Conservation (phyloP, 1,284 basidiomycete species). For the Cryptococcus floricola region DNA sequence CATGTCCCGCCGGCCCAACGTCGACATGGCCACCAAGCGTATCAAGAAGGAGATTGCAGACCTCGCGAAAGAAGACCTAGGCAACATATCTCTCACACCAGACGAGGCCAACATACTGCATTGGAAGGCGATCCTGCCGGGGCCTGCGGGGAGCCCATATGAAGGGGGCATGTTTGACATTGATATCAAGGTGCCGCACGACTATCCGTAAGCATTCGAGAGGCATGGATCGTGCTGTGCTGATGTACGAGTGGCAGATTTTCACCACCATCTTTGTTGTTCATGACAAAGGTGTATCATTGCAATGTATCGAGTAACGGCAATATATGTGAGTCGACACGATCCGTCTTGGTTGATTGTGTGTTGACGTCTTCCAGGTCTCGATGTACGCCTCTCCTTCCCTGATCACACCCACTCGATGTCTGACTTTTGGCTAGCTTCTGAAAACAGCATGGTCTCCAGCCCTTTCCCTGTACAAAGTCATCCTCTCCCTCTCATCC, state of each 20-base stretch:
- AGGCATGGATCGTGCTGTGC: neutral
- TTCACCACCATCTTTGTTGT: constrained; percentile 72
- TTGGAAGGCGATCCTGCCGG: constrained; percentile 71
- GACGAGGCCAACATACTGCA: constrained; percentile 56
- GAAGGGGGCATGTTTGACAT: constrained; percentile 80
- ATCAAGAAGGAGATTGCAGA: constrained; percentile 84
- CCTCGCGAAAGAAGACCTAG: constrained; percentile 76
- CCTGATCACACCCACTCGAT: neutral
- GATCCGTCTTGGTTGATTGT: neutral
- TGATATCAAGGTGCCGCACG: constrained; percentile 64
- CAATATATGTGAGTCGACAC: constrained; percentile 45
- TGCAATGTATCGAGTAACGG: constrained; percentile 78
- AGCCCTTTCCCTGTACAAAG: constrained; percentile 83
- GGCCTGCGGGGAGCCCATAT: constrained; percentile 79
- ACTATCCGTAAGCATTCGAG: constrained; percentile 69
- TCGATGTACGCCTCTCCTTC: constrained; percentile 34
- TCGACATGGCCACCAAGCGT: constrained; percentile 75
- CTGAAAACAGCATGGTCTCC: constrained; percentile 88
- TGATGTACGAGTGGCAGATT: constrained; percentile 56
- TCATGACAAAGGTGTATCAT: constrained; percentile 84
- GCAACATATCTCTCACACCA: constrained; percentile 66
- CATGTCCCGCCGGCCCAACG: constrained; percentile 7
- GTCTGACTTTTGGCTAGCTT: constrained; percentile 55
- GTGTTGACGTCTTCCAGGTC: constrained; percentile 22
- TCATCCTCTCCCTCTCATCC: constrained; percentile 80